These are phyloP conservation scores for Aspergillus flavus DNA, from an alignment of 2,329 filamentous ascomycete species.

Conservation along the genomic window DNA sequence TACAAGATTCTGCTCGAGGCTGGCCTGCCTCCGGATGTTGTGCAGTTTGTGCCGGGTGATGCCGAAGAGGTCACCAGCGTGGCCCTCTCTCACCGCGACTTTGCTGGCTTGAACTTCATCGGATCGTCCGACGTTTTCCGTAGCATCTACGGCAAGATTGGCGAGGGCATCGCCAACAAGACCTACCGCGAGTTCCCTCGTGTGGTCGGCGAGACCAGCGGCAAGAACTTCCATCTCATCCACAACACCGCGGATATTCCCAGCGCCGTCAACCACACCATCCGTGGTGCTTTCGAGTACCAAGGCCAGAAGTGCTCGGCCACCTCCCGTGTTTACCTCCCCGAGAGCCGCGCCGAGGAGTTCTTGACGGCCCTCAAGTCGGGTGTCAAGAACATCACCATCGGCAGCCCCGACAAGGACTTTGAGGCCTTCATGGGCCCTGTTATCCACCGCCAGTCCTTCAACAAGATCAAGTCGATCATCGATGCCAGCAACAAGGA, in stretches of 20 bases:
- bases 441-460: slow-evolving; percentile 77
- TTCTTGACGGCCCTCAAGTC: slow-evolving; percentile 67
- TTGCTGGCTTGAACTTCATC: slow-evolving; percentile 87
- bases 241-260: slow-evolving; percentile 73
- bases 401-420: slow-evolving; percentile 53
- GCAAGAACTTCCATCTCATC: slow-evolving; percentile 87
- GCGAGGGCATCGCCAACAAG: slow-evolving; percentile 73
- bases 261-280: slow-evolving; percentile 76
- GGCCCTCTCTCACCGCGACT: slow-evolving; percentile 74
- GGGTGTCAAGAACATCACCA: slow-evolving; percentile 67
- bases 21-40: slow-evolving; percentile 81
- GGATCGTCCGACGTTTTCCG: slow-evolving; percentile 90
- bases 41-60: slow-evolving; percentile 90
- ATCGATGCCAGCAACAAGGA: slow-evolving; percentile 79
- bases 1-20: slow-evolving; percentile 92
- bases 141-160: slow-evolving; percentile 81
- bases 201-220: slow-evolving; percentile 84
- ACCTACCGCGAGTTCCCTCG: slow-evolving; percentile 80
- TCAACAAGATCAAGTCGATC: slow-evolving; percentile 73
- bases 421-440: slow-evolving; percentile 74
- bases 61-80: slow-evolving; percentile 78
- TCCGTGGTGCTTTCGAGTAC: slow-evolving; percentile 84
- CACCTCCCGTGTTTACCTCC: slow-evolving; percentile 75
- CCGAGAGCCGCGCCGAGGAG: slow-evolving; percentile 70
- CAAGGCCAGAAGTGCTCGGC: slow-evolving; percentile 89